These are phyloP conservation scores for Candida methanosorbosa DNA, from an alignment of 805 yeast species.

Conservation along the genomic window DNA sequence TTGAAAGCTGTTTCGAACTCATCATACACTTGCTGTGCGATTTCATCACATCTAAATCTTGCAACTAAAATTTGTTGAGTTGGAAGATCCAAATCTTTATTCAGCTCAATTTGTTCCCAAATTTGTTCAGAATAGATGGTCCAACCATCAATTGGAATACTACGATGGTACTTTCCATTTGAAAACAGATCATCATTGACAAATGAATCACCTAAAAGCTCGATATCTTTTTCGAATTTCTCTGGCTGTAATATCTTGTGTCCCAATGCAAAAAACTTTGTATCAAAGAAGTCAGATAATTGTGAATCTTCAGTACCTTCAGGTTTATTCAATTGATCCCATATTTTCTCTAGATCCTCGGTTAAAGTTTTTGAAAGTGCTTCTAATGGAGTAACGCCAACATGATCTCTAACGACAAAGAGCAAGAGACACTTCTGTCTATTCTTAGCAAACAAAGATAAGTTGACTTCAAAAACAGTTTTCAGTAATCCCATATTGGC, in stretches of 20 bases:
- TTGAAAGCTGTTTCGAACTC: conserved; percentile 31
- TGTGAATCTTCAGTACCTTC: conserved; percentile 42
- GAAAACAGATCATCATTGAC: conserved; percentile 41
- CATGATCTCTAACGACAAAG: conserved; percentile 88
- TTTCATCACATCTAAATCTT: conserved; percentile 89
- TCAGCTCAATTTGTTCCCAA: conserved; percentile 90
- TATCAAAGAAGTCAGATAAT: conserved; percentile 74
- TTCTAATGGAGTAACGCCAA: conserved; percentile 76
- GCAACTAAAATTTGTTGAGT: conserved; percentile 95
- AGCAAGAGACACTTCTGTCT: conserved; percentile 52
- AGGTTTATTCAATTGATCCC: conserved; percentile 76
- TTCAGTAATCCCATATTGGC: conserved; percentile 93
- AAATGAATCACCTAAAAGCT: conserved; percentile 55
- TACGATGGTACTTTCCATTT: conserved; percentile 60
- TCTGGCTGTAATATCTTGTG: conserved; percentile 82
- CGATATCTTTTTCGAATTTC: conserved; percentile 54
- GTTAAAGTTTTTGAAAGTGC: conserved; percentile 62
- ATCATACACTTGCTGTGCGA: conserved; percentile 45
- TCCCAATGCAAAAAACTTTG: conserved; percentile 71
- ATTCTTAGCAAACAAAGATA: conserved; percentile 69
- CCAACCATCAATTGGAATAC: conserved; percentile 95
- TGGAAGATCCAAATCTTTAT: conserved; percentile 92
- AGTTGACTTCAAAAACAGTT: conserved; percentile 93
- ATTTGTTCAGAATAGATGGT: conserved; percentile 79
- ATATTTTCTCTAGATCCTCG: conserved; percentile 65